These are phyloP conservation scores for Rickenella mellea DNA, from an alignment of 768 basidiomycete species.

Conservation along the genomic window DNA sequence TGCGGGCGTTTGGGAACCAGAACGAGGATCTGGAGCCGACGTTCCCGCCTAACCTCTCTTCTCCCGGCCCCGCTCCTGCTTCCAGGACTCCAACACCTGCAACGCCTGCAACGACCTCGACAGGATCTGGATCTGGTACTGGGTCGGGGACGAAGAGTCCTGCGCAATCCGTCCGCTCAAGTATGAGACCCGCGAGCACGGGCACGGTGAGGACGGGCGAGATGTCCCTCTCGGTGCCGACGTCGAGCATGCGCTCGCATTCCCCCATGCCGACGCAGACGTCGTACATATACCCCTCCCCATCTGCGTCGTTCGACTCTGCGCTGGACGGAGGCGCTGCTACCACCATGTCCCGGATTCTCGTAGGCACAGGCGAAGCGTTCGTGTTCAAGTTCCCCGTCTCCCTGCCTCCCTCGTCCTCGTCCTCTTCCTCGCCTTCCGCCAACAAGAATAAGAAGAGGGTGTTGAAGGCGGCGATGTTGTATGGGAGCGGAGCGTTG, in stretches of 20 bases:
- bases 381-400: conserved; percentile 51
- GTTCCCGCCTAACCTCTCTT: background rate
- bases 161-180: conserved; percentile 34
- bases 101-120: background rate
- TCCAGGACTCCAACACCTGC: background rate
- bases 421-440: conserved; percentile 14
- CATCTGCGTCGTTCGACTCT: too few relatives aligned
- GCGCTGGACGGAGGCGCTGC: conserved; percentile 1
- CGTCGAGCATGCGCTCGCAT: background rate
- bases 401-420: conserved; percentile 15
- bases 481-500: conserved; percentile 45
- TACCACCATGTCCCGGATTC: conserved; percentile 24
- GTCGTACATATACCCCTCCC: too few relatives aligned
- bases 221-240: background rate
- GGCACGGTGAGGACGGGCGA: too few relatives aligned
- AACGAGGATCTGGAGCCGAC: background rate
- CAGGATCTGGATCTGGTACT: background rate
- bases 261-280: background rate
- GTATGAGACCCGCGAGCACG: conserved; percentile 42
- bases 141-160: background rate
- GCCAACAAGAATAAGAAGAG: conserved; percentile 24
- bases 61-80: background rate
- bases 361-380: conserved; percentile 46
- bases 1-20: conserved; percentile 51
- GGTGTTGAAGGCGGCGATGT: conserved; percentile 40